Evolutionary conservation across 1,284 basidiomycete species (phyloP), one percentile per base, ranked within the genome.

Genomic region (Sanghuangporus sanghuang): DNA sequence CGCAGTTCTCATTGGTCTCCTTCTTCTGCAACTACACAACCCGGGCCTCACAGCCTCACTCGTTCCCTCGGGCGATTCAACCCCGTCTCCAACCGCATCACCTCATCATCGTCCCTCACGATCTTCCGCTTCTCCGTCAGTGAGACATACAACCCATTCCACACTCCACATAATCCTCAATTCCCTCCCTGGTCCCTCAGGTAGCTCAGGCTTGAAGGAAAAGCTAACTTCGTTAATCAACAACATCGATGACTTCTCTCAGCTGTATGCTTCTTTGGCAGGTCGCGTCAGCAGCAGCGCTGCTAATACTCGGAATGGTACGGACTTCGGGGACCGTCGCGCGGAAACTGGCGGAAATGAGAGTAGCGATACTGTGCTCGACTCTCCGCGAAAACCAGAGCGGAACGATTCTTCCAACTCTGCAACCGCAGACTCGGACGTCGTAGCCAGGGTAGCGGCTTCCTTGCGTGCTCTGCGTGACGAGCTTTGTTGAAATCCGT

Each of bases 1-100:
- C 14, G 83, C 89, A 0, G 81, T 92, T 3, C 78, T 92, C 6
- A 80, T 92, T 57, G 89, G 88, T 2, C 74, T 92, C n/a, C 78
- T 91, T 56, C 84, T 89, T 74, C 78, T 61, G 6, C 63, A 64
- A 53, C 16, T 59, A 12, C 42, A 63, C 18, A 48, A 44, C 14
- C 49, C 49, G 8, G 48, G 49, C 8, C 11, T 27, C 58, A 53
- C 35, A 27, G 5, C 27, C 46, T 46, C 35, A 21, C 36, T 44
- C 12, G 12, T 18, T 44, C 12, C 42, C n/a, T 56, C 54, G 5
- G 27, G 11, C 16, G 32, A 6, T 8, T 8, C 27, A 39, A 58
- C 9, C 18, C 35, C n/a, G 9, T 44, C 27, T 16, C 40, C 38
- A 56, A 35, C 27, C 27, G 27, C 27, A 4, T 60, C 35, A 16